Evolutionary conservation across 345 rosid species (phyloP).

Genomic region (Noccaea bulbosa): DNA sequence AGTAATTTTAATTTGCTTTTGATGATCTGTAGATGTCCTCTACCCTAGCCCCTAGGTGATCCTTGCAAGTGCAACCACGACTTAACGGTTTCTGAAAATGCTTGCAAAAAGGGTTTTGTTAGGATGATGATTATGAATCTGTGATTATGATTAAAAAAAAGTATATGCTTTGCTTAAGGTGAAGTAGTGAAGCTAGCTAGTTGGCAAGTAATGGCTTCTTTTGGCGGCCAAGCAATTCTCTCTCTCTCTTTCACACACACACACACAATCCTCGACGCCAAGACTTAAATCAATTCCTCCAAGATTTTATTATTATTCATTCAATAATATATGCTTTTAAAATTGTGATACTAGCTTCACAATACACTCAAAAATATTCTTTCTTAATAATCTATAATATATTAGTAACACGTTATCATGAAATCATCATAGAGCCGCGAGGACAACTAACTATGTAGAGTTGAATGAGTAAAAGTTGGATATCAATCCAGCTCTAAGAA

Average conservation of each 20-base stretch:
- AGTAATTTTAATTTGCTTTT: not conserved
- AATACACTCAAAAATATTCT: constrained; percentile 36
- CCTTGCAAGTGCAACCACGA: constrained; percentile 29
- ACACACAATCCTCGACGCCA: constrained; percentile 40
- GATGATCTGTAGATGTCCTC: not conserved
- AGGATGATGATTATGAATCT: not conserved
- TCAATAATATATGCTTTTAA: not conserved
- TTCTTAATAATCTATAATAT: constrained; percentile 24
- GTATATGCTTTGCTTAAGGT: constrained; percentile 48
- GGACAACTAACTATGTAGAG: constrained; percentile 31
- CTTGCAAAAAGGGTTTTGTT: constrained; percentile 13
- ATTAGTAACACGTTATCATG: constrained; percentile 33
- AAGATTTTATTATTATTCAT: constrained; percentile 9
- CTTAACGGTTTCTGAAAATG: constrained; percentile 29
- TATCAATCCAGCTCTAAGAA: constrained; percentile 8
- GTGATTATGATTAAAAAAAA: constrained; percentile 4
- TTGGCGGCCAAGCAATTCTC: constrained; percentile 47
- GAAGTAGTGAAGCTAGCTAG: constrained; percentile 50
- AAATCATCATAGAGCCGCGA: constrained; percentile 26
- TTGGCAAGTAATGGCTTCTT: constrained; percentile 46
- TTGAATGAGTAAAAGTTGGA: constrained; percentile 34
- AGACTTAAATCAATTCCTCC: constrained; percentile 23
- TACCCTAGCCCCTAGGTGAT: constrained; percentile 11
- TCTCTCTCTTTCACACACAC: constrained; percentile 10
- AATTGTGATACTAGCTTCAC: constrained; percentile 36